Base-by-base conservation (phyloP, 352 stramenopile genomes). In the Detonula confervacea region DNA sequence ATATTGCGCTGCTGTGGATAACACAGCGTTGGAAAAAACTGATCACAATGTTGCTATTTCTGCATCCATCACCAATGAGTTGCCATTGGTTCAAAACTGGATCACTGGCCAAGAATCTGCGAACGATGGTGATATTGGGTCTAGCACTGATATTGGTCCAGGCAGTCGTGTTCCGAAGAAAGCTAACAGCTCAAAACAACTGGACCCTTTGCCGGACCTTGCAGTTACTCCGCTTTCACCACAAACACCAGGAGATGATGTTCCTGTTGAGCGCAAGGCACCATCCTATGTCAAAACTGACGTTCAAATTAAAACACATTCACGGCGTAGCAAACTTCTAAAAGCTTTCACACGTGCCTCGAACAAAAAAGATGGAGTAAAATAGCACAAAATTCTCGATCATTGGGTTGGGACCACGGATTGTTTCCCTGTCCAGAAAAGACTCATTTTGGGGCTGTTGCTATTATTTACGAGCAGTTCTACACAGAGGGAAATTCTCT, bases 21-120 rank as follows among this genome's bases (percentile, higher is more conserved):
- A 84, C 68, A 84, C 76, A 30, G 76, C 76, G 16, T 14, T 84
- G 20, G 76, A 84, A 57, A 71, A 63, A 55, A 77, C 68, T 46
- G 69, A 70, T 69, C 63, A 71, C 18, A 55, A 72, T 55, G 37
- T 56, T 49, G 14, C 57, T 2, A 27, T 75, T 9, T 42, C 27
- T 7, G 14, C 66, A 22, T 60, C 24, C 54, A 39, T 59, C 55
- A 57, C 52, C 9, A 35, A 24, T 47, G 33, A 63, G n/a, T 46
- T 9, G n/a, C 24, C 51, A 20, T 11, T 64, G 2, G 52, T 39
- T 24, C 49, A 29, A 22, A 74, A 39, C 46, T 29, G 16, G 33
- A 39, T 37, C 46, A 49, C 22, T 5, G 16, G 37, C 54, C n/a
- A 47, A 52, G 60, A n/a, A 18, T 57, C 24, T 20, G 14, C 25